These are phyloP conservation scores for Boletus edulis DNA, from an alignment of 768 basidiomycete species.

Conservation along the genomic window DNA sequence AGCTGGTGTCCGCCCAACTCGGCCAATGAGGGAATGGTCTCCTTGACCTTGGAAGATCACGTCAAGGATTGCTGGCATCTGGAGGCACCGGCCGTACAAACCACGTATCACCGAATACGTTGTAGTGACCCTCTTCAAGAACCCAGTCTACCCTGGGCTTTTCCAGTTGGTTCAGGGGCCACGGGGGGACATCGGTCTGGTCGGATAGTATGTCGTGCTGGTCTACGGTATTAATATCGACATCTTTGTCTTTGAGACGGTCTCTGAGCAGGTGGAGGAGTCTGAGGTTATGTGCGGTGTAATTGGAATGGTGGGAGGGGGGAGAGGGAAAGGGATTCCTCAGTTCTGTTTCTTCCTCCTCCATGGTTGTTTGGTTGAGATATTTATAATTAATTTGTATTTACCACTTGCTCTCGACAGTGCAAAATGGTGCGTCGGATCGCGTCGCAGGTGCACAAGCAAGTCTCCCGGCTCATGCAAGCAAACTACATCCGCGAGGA, in stretches of 20 bases:
- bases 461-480: constrained; percentile 76
- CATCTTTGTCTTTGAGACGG: constrained; percentile 39
- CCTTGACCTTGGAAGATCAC: constrained; percentile 61
- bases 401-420: not conserved
- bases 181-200: constrained; percentile 73
- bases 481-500: constrained; percentile 58
- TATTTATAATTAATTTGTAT: not conserved
- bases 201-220: constrained; percentile 68
- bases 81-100: constrained; percentile 54
- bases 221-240: constrained; percentile 38
- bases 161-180: constrained; percentile 73
- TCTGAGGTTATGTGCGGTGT: constrained; percentile 69
- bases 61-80: constrained; percentile 15
- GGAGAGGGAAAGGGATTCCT: constrained; percentile 90
- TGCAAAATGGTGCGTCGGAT: constrained; percentile 60
- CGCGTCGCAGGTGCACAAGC: constrained; percentile 86
- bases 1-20: constrained; percentile 80
- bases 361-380: constrained; percentile 22
- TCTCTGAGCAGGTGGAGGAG: constrained; percentile 63
- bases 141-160: constrained; percentile 92
- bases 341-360: constrained; percentile 72
- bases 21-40: constrained; percentile 76
- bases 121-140: constrained; percentile 77
- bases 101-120: constrained; percentile 87
- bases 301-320: constrained; percentile 78